Evolutionary conservation across 148 eudicot species (phyloP).

Genomic region (Amaranthus palmeri): DNA sequence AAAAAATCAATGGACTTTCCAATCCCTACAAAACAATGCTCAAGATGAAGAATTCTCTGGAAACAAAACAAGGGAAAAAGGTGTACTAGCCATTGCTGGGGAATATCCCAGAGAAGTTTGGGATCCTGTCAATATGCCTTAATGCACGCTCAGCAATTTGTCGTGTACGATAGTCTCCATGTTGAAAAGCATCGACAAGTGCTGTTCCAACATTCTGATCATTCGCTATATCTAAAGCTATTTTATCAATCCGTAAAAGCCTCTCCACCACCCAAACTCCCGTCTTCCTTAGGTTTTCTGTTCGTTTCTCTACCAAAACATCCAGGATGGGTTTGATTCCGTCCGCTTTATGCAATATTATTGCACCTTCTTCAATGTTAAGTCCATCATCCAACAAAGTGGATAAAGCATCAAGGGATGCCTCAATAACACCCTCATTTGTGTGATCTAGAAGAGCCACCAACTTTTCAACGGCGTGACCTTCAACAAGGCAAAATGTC

Average conservation of each 20-base stretch:
- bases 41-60: not conserved
- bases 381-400: conserved; percentile 74
- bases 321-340: conserved; percentile 65
- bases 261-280: conserved; percentile 91
- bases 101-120: conserved; percentile 85
- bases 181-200: conserved; percentile 80
- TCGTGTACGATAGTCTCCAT: conserved; percentile 71
- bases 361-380: conserved; percentile 59
- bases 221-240: conserved; percentile 51
- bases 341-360: conserved; percentile 43
- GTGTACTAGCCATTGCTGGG: conserved; percentile 35
- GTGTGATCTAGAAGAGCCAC: conserved; percentile 76
- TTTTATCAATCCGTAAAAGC: conserved; percentile 55
- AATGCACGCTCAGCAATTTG: conserved; percentile 89
- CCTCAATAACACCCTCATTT: conserved; percentile 73
- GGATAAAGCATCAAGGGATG: conserved; percentile 76
- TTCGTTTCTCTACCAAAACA: conserved; percentile 70
- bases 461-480: conserved; percentile 64
- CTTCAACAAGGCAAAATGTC: conserved; percentile 68
- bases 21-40: too few relatives aligned
- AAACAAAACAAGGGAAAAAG: not conserved
- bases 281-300: conserved; percentile 58
- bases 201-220: conserved; percentile 78
- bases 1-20: too few relatives aligned
- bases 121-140: conserved; percentile 79